Evolutionary conservation across 129 eudicot genomes (phyloP).

Genomic region (Logfia minima): DNA sequence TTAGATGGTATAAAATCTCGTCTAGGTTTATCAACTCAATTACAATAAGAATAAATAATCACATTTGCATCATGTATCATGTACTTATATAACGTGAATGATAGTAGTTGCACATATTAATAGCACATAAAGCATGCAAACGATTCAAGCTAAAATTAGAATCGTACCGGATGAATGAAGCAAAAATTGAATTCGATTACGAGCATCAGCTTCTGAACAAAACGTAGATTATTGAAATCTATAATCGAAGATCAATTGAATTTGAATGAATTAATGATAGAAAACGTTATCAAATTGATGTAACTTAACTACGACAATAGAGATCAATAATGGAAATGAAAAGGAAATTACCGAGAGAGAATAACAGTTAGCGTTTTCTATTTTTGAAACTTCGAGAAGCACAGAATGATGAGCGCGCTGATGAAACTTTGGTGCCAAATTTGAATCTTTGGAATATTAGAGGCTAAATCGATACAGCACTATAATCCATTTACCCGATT

Average conservation of each 20-base stretch:
- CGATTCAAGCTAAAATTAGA: background rate
- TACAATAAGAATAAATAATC: background rate
- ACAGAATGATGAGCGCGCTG: conserved; percentile 14
- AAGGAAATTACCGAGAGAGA: conserved; percentile 18
- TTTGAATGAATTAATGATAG: conserved; percentile 5
- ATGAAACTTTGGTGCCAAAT: conserved; percentile 29
- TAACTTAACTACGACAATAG: background rate
- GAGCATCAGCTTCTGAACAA: conserved; percentile 1
- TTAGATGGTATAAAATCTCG: background rate
- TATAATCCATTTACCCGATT: too few relatives aligned
- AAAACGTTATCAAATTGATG: background rate
- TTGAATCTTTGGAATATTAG: conserved; percentile 18
- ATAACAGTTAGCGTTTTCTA: background rate
- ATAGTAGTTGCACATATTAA: conserved; percentile 1
- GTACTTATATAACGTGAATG: background rate
- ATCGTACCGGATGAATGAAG: background rate
- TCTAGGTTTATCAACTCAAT: conserved; percentile 19
- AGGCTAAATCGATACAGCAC: too few relatives aligned
- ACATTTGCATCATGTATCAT: background rate
- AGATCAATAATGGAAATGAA: conserved; percentile 5
- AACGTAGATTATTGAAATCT: conserved; percentile 1
- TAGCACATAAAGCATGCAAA: background rate
- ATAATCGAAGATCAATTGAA: conserved; percentile 14
- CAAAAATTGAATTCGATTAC: background rate
- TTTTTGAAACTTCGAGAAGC: background rate